Percentiles rank a stretch among this genome's conserved stretches.
These are phyloP conservation scores for Cyberlindnera americana DNA, from an alignment of 805 yeast genomes.

Conservation along the genomic window DNA sequence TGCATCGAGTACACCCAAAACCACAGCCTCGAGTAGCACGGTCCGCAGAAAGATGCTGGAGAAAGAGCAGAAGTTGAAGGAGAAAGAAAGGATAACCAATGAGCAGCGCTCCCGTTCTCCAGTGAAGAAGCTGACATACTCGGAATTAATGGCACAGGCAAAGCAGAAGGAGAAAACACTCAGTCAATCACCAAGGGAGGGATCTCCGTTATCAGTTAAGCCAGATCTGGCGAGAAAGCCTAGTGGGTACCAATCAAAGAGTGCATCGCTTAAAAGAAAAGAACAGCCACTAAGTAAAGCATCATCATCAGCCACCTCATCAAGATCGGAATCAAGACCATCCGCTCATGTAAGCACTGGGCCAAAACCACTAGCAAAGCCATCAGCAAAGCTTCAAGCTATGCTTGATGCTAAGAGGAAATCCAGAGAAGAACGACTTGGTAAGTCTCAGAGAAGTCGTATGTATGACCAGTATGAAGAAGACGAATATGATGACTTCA, in stretches of 20 bases:
- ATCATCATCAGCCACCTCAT: neutral
- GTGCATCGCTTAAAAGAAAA: conserved; percentile 8
- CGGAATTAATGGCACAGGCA: conserved; percentile 57
- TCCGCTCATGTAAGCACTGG: too few species aligned
- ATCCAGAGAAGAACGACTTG: conserved; percentile 14
- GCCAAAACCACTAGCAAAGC: conserved; percentile 43
- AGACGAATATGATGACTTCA: conserved; percentile 41
- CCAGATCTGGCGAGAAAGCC: conserved; percentile 5
- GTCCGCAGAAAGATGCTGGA: conserved; percentile 7
- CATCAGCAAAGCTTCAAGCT: conserved; percentile 50
- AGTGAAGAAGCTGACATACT: conserved; percentile 46
- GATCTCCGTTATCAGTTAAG: conserved; percentile 14
- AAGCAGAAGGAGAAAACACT: conserved; percentile 32
- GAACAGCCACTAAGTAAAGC: too few species aligned
- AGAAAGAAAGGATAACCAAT: neutral
- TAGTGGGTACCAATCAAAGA: conserved; percentile 12
- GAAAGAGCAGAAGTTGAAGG: conserved; percentile 7
- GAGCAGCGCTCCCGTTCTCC: conserved; percentile 15
- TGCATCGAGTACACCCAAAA: neutral
- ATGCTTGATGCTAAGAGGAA: conserved; percentile 38
- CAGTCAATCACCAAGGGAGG: conserved; percentile 18
- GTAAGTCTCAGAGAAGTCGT: conserved; percentile 15
- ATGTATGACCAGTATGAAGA: conserved; percentile 44
- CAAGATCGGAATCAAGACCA: too few species aligned
- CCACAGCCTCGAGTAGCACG: conserved; percentile 15